These are phyloP conservation scores for Botrytis aclada DNA, from an alignment of 2,329 filamentous ascomycete species.

Conservation along the genomic window DNA sequence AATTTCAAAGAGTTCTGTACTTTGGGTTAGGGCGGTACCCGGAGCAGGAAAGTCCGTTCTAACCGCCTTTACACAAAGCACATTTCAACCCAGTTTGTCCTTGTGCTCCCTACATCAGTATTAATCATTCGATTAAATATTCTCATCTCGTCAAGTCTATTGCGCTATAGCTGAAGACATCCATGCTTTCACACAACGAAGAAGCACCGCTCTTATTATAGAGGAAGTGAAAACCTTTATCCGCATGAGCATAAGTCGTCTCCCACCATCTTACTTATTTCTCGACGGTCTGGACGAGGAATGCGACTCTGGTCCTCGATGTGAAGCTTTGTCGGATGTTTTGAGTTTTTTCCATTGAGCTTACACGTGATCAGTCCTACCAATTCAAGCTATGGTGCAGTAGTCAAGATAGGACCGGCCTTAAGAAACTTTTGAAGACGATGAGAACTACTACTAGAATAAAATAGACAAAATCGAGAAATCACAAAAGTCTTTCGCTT, in stretches of 20 bases:
- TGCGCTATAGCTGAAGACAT: constrained; percentile 10
- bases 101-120: constrained; percentile 2
- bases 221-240: constrained; percentile 6
- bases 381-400: constrained; percentile 13
- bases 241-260: neutral
- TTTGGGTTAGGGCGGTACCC: constrained; percentile 9
- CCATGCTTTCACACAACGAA: constrained; percentile 12
- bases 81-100: neutral
- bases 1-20: neutral
- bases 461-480: constrained; percentile 9
- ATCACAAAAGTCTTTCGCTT: neutral
- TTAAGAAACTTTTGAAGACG: neutral
- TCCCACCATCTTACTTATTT: constrained; percentile 1
- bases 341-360: constrained; percentile 1
- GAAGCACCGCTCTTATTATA: neutral
- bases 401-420: constrained; percentile 3
- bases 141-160: constrained; percentile 10
- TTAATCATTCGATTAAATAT: constrained; percentile 6
- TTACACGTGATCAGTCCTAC: neutral
- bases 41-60: constrained; percentile 9
- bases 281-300: constrained; percentile 13
- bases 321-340: neutral
- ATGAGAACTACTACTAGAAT: constrained; percentile 7
- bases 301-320: constrained; percentile 4
- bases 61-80: neutral